Conservation (phyloP, 2,329 filamentous ascomycete species). For the Aspergillus latus region DNA sequence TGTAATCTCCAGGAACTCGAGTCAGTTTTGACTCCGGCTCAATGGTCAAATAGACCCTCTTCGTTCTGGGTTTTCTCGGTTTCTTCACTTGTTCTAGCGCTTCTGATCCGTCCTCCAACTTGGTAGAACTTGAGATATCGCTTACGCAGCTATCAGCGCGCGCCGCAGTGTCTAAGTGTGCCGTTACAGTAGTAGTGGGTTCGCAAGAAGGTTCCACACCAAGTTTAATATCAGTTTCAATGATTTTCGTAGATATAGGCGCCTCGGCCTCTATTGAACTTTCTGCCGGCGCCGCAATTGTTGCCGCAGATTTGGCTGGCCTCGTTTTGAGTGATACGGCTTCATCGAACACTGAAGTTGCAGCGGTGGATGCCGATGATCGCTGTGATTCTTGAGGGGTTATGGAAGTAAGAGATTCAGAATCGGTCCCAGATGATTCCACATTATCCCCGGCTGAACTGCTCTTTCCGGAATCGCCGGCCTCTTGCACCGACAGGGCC, state of each 20-base stretch:
- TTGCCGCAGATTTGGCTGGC: slow-evolving; percentile 15
- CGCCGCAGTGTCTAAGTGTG: slow-evolving; percentile 14
- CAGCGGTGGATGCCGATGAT: slow-evolving; percentile 37
- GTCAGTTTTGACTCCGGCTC: slow-evolving; percentile 37
- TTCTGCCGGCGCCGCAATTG: slow-evolving; percentile 8
- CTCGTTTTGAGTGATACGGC: slow-evolving; percentile 24
- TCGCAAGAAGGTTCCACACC: slow-evolving; percentile 8
- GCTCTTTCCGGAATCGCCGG: neutral
- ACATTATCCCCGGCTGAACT: slow-evolving; percentile 9
- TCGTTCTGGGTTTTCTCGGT: slow-evolving; percentile 22
- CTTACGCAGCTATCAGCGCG: slow-evolving; percentile 21
- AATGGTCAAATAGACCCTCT: slow-evolving; percentile 39
- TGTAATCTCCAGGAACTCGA: slow-evolving; percentile 75
- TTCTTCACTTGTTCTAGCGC: slow-evolving; percentile 22
- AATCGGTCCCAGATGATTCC: slow-evolving; percentile 21
- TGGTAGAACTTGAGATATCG: slow-evolving; percentile 28
- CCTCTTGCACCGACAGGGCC: neutral
- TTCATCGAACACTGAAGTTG: slow-evolving; percentile 38
- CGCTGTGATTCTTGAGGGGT: slow-evolving; percentile 33
- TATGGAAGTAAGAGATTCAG: slow-evolving; percentile 29
- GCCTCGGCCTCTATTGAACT: neutral
- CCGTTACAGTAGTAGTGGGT: slow-evolving; percentile 8
- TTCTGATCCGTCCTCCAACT: slow-evolving; percentile 30
- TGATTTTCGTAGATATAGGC: slow-evolving; percentile 36
- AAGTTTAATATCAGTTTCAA: slow-evolving; percentile 21